A percentile compares a stretch with the other conserved stretches of the same genome.
Conservation (phyloP, 306 rosid species). For the Rosa rugosa region DNA sequence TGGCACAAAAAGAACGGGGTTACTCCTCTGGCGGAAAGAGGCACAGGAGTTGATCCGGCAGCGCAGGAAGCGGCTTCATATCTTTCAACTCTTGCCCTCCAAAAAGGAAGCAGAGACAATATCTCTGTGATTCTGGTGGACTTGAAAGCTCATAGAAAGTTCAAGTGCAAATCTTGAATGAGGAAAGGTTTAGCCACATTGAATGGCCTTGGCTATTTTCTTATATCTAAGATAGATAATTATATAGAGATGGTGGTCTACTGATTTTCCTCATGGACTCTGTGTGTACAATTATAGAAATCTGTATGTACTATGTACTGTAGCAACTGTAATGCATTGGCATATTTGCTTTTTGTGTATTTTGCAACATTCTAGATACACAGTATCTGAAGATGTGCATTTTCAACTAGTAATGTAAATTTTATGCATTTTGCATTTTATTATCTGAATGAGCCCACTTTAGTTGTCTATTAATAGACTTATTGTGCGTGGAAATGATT, state of each 20-base stretch:
- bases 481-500: background rate
- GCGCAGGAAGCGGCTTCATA: conserved; percentile 57
- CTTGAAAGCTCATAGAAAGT: conserved; percentile 49
- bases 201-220: background rate
- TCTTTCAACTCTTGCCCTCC: conserved; percentile 54
- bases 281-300: conserved; percentile 30
- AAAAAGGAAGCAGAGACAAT: conserved; percentile 58
- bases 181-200: background rate
- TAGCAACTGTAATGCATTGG: conserved; percentile 19
- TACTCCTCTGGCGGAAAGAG: conserved; percentile 33
- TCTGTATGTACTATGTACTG: conserved; percentile 20
- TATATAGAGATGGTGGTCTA: conserved; percentile 23
- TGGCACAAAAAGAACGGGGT: conserved; percentile 58
- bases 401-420: background rate
- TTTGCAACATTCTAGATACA: background rate
- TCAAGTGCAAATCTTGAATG: conserved; percentile 38
- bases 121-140: conserved; percentile 51
- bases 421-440: background rate
- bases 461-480: background rate
- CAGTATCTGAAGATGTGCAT: background rate
- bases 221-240: conserved; percentile 2
- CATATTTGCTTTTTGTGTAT: background rate
- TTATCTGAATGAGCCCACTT: background rate
- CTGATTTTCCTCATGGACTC: conserved; percentile 24
- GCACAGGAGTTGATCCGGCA: conserved; percentile 47